Base-by-base conservation (phyloP, 2,329 filamentous ascomycete species). In the Thielaviopsis musarum region DNA sequence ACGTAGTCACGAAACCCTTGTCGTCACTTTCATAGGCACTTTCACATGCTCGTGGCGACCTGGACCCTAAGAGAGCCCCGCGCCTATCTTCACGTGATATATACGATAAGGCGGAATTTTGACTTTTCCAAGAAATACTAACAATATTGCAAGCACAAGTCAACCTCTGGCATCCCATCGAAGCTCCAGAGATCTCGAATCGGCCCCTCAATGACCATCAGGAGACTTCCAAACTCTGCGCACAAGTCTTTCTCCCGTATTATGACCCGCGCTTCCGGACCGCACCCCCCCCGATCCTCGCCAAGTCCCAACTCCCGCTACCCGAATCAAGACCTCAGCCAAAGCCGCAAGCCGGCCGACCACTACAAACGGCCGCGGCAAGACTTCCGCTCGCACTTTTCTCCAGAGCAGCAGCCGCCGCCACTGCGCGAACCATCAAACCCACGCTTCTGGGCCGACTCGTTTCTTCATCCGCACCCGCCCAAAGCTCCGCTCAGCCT, bases 181-280 rank as follows among this genome's bases (percentile, higher is more conserved):
- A 26, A n/a, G 15, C 21, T 53, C 51, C 10, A 53, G 3, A 24
- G 13, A 24, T 22, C 21, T 13, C 30, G n/a, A 21, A 19, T 30
- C 17, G 2, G n/a, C 51, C 41, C n/a, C 34, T 45, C 57, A 48
- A 59, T 48, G 55, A 57, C 55, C 41, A 49, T 57, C 41, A 57
- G 28, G n/a, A n/a, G 41, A 30, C 24, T 51, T 17, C n/a, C n/a
- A 9, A 19, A 28, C n/a, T 41, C 45, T 24, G 45, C 45, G 19
- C 45, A 57, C 21, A 57, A 30, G 41, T 57, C 55, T 30, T 49
- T 57, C 41, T 57, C 41, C 26, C 51, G 22, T 13, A 30, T 28
- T 24, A 12, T 3, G 13, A 24, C 26, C 13, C 26, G 51, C 9
- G 53, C 24, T 17, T 34, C 30, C 24, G 22, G 30, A 55, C 13